Base-by-base conservation (phyloP, 305 asterid genomes). In the Solanum chacoense region DNA sequence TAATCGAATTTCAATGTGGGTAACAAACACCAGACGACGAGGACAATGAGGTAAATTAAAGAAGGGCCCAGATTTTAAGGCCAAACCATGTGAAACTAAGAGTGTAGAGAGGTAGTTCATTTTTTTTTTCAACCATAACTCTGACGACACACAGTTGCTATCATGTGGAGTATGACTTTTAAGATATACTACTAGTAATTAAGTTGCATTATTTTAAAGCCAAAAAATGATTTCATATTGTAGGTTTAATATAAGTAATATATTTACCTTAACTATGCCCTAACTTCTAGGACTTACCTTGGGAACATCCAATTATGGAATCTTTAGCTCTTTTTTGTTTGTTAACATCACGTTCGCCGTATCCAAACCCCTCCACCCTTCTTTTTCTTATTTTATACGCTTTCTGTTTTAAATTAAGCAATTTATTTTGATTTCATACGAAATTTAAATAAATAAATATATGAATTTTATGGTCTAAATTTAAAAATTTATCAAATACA, bases 221-320 rank as follows among this genome's bases (percentile, higher is more conserved):
- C 45, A 88, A 38, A 86, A 40, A 38, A 91, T 90, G 84, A 91
- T 91, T 85, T 59, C 72, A 50, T 81, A 72, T 78, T 86, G 35
- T 84, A 65, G 22, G 87, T 42, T 45, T 45, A 45, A 45, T 45
- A 45, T 45, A 45, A 14, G 63, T 87, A 87, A 89, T 85, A 69
- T 78, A 88, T 87, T 63, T 90, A 89, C 69, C 85, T 92, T 89
- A 89, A 90, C 92, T 73, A 89, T 87, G 77, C 87, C 90, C 94
- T 89, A 16, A 91, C 88, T 91, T 88, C 92, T 72, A 91, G 94
- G 91, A 85, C 90, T 80, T 88, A 89, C 95, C 92, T 94, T 91
- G 98, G 93, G 92, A 92, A 91, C 89, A 83, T 83, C 92, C 89
- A 91, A 92, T 72, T 76, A 36, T 89, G 90, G 94, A 93, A 93